Base-by-base conservation (phyloP, 2,329 filamentous ascomycete genomes). In the Beauveria sp. region DNA sequence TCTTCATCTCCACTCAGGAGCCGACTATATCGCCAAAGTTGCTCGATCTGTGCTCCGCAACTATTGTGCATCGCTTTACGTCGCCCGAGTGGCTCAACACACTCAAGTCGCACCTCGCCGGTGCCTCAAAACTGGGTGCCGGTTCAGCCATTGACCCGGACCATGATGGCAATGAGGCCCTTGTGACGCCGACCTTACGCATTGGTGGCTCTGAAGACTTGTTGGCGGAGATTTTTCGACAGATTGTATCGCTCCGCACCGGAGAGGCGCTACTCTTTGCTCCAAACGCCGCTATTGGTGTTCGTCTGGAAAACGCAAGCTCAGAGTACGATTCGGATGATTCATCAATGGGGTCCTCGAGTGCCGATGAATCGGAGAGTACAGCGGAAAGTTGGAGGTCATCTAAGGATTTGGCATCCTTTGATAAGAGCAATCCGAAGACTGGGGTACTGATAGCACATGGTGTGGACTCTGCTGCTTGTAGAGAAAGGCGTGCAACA, bases 1-100 rank as follows among this genome's bases (percentile, higher is more conserved):
- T 91, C 4, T 70, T 92, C 43, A 85, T 91, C 30, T 85, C 87
- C 0, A 91, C 88, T 0, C 88, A 93, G 68, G 89, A 92, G 67
- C 89, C 88, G 0, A 89, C 86, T 0, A 78, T 91, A 5, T 85
- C 85, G 0, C 82, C 84, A 0, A 78, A 79, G 26, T 78, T 93
- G 0, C 78, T 91, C 0, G 87, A 90, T 60, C 75, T 92, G 0
- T 90, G 85, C 69, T 86, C 82, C 2, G 74, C 87, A 30, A 87
- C 83, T 0, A 77, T 91, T 40, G 83, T 90, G 0, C 88, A 91
- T 67, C 80, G 86, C 0, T 91, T 91, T 70, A 84, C 77, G 0
- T 85, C 81, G 2, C 86, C 86, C 0, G 78, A 79, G 2, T 89
- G 86, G 86, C 78, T 83, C 49, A 67, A 67, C 0, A 74, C 76